Evolutionary conservation across 2,329 filamentous ascomycete species (phyloP), one percentile per base, ranked within the genome.

Genomic region (Metarhizium rileyi): DNA sequence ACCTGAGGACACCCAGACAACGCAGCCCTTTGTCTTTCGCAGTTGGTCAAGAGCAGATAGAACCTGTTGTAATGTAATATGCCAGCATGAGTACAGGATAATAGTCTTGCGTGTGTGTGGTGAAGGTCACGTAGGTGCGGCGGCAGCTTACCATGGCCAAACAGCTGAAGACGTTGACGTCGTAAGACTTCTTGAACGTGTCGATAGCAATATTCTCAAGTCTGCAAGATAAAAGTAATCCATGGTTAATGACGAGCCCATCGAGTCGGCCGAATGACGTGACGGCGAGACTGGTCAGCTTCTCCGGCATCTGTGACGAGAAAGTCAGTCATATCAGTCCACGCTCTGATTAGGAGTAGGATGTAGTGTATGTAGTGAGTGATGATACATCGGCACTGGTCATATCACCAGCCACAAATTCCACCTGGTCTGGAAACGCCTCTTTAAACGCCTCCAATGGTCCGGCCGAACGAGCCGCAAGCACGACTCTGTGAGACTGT

Each of bases 241-340:
- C 90, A 63, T 98, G 93, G 66, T 97, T 97, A 53, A 97, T 71
- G 12, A 98, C 80, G 42, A 98, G 64, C 1, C 83, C 86, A 62
- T 98, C 90, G 4, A 98, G 68, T 45, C 72, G 74, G 9, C 83
- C 84, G 64, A 88, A 97, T 0, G 77, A 70, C 26, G 77, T 69
- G 10, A 86, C 61, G 0, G 90, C 85, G 1, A 82, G 68, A 3
- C 83, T 72, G 4, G 88, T 79, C 4, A 86, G 77, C 61, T 78
- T 78, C 1, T 75, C 66, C 4, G 80, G 77, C 26, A 85, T 66
- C 76, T 78, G 49, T 16, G 10, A 8, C 22, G 8, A 12, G 7
- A 46, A 20, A 7, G 36, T 30, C n/a, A 28, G n/a, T 33, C 5
- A 16, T 14, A 16, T 38, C 35, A 38, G n/a, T 16, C 18, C 35